Percentiles rank a stretch among this genome's conserved stretches.
phyloP scores from a whole-genome alignment of 2,329 filamentous ascomycete genomes.

The Chaetothyriales sp. region DNA sequence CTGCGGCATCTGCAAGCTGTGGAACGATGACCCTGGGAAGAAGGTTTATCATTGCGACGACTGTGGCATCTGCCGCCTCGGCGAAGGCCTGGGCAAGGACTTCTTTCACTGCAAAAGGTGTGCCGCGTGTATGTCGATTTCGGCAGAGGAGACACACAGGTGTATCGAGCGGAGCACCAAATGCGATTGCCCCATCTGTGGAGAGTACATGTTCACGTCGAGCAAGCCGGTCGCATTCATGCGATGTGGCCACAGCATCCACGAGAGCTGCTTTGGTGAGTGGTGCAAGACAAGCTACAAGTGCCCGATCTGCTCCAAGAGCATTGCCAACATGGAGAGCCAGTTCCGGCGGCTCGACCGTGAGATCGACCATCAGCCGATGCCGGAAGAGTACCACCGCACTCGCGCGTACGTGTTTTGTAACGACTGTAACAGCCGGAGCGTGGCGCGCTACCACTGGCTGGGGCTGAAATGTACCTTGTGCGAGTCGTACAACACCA shows the following conservation, averaged over 20 bases:
- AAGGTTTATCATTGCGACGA: slow-evolving; percentile 93
- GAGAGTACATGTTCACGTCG: slow-evolving; percentile 92
- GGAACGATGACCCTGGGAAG: slow-evolving; percentile 85
- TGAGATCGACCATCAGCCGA: slow-evolving; percentile 76
- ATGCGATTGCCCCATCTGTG: slow-evolving; percentile 91
- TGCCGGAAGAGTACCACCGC: slow-evolving; percentile 71
- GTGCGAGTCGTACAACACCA: slow-evolving; percentile 36
- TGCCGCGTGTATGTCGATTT: slow-evolving; percentile 85
- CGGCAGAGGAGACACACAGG: slow-evolving; percentile 69
- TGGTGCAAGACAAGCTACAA: slow-evolving; percentile 87
- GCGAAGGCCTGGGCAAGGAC: slow-evolving; percentile 84
- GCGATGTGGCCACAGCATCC: slow-evolving; percentile 90
- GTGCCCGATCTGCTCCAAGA: slow-evolving; percentile 92
- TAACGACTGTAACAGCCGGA: slow-evolving; percentile 87
- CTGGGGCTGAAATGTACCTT: slow-evolving; percentile 73
- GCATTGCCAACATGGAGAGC: slow-evolving; percentile 92
- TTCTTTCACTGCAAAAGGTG: slow-evolving; percentile 98
- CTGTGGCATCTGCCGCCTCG: slow-evolving; percentile 87
- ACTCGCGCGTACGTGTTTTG: slow-evolving; percentile 76
- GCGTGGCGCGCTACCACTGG: slow-evolving; percentile 84
- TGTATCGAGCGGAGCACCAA: slow-evolving; percentile 92
- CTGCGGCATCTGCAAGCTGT: slow-evolving; percentile 86
- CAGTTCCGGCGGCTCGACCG: slow-evolving; percentile 85
- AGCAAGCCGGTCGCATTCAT: slow-evolving; percentile 82
- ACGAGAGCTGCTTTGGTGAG: slow-evolving; percentile 74